A percentile compares a stretch with the other conserved stretches of the same genome.
These are phyloP conservation scores for Neocucurbitaria cava DNA, from an alignment of 2,329 filamentous ascomycete genomes.

Conservation along the genomic window DNA sequence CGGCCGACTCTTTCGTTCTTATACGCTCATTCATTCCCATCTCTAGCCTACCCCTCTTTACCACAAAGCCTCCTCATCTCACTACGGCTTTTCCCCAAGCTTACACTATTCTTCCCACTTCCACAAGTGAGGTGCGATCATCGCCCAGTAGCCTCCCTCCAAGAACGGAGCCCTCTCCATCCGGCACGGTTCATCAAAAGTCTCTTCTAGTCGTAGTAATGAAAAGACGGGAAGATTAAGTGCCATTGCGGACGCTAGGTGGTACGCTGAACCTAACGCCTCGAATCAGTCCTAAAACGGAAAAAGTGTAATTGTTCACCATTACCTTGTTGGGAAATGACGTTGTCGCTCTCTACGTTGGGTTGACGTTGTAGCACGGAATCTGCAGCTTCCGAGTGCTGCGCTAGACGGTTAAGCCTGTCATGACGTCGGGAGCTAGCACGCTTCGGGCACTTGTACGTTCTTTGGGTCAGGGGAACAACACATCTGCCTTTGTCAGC, in stretches of 20 bases:
- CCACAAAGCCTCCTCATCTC: neutral
- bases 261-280: neutral
- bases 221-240: neutral
- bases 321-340: neutral
- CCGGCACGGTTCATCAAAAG: neutral
- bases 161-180: neutral
- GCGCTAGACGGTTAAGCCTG: slow-evolving; percentile 1
- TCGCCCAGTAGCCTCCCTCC: neutral
- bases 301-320: neutral
- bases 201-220: neutral
- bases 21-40: neutral
- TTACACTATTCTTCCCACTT: neutral
- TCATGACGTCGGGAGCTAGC: slow-evolving; percentile 13
- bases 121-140: neutral
- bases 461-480: slow-evolving; percentile 4
- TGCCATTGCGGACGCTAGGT: neutral
- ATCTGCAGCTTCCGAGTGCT: neutral
- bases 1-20: neutral
- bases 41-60: neutral
- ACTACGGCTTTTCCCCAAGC: neutral
- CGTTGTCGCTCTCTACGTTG: neutral
- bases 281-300: neutral
- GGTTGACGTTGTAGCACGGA: neutral
- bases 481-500: neutral
- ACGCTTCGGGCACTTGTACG: neutral